Base-by-base conservation (phyloP, 345 rosid species). In the Capsella bursapastoris region DNA sequence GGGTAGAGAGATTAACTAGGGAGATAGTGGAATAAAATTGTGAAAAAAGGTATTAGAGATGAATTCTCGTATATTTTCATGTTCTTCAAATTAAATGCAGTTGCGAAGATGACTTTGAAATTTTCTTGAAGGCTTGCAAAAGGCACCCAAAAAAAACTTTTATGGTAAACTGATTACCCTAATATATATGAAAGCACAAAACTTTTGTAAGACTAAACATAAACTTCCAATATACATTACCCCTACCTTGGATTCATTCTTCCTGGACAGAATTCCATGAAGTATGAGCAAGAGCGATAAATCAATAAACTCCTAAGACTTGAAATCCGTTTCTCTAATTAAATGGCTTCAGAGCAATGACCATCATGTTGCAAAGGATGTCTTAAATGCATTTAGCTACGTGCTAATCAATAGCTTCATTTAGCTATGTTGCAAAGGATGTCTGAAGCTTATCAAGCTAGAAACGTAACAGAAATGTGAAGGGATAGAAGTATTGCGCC, bases 21-120 rank as follows among this genome's bases (percentile, higher is more conserved):
- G n/a, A n/a, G n/a, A n/a, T n/a, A n/a, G n/a, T n/a, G n/a, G n/a
- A n/a, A n/a, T n/a, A n/a, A n/a, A n/a, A n/a, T n/a, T n/a, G n/a
- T n/a, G n/a, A n/a, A n/a, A n/a, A n/a, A n/a, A n/a, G n/a, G n/a
- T n/a, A n/a, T n/a, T n/a, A n/a, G n/a, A n/a, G n/a, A n/a, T n/a
- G n/a, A n/a, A n/a, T n/a, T n/a, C n/a, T n/a, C n/a, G n/a, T n/a
- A n/a, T n/a, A n/a, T n/a, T n/a, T n/a, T n/a, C n/a, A n/a, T n/a
- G n/a, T n/a, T n/a, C n/a, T n/a, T n/a, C n/a, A n/a, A n/a, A n/a
- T n/a, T n/a, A n/a, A n/a, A n/a, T n/a, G n/a, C n/a, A n/a, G n/a
- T n/a, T n/a, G n/a, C n/a, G n/a, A 75, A 18, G 84, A 78, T 69
- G 87, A 88, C 91, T 92, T 90, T 57, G 88, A 84, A 83, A 90